phyloP scores from a whole-genome alignment of 345 rosid genomes.

The Dimocarpus longan region DNA sequence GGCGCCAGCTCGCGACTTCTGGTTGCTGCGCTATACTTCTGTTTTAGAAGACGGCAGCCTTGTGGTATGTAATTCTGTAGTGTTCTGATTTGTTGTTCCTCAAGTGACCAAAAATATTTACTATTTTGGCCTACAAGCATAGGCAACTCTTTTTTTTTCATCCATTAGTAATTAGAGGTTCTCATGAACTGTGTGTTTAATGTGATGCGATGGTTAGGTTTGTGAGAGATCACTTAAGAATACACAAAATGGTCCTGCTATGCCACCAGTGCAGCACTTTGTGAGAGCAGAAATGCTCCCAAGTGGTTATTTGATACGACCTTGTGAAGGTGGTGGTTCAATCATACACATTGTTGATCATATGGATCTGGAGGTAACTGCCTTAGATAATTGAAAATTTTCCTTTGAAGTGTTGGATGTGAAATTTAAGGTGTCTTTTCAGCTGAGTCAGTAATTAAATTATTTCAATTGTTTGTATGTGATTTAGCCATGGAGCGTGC shows the following conservation, averaged over 20 bases:
- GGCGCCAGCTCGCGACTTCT: constrained; percentile 99
- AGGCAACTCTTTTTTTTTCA: background rate
- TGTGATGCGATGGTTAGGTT: constrained; percentile 45
- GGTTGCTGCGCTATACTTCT: constrained; percentile 96
- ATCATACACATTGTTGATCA: constrained; percentile 97
- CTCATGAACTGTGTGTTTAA: background rate
- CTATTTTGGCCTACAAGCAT: constrained; percentile 5
- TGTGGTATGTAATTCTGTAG: constrained; percentile 58
- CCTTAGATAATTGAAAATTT: background rate
- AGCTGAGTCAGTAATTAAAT: background rate
- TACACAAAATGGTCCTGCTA: constrained; percentile 94
- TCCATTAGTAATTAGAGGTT: background rate
- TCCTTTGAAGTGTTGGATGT: constrained; percentile 10
- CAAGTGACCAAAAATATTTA: background rate
- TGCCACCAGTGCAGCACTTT: constrained; percentile 96
- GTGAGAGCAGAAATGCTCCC: constrained; percentile 99
- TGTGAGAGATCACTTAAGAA: constrained; percentile 96
- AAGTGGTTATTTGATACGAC: constrained; percentile 93
- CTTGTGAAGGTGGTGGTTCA: constrained; percentile 99
- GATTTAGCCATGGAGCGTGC: constrained; percentile 94
- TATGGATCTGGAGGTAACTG: constrained; percentile 88
- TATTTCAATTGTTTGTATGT: constrained; percentile 24
- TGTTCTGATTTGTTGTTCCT: constrained; percentile 1
- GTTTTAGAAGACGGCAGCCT: constrained; percentile 99
- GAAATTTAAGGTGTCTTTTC: background rate